A percentile compares a stretch with the other conserved stretches of the same genome.
phyloP scores from a whole-genome alignment of 306 rosid species.

The Cucumis hystrix region DNA sequence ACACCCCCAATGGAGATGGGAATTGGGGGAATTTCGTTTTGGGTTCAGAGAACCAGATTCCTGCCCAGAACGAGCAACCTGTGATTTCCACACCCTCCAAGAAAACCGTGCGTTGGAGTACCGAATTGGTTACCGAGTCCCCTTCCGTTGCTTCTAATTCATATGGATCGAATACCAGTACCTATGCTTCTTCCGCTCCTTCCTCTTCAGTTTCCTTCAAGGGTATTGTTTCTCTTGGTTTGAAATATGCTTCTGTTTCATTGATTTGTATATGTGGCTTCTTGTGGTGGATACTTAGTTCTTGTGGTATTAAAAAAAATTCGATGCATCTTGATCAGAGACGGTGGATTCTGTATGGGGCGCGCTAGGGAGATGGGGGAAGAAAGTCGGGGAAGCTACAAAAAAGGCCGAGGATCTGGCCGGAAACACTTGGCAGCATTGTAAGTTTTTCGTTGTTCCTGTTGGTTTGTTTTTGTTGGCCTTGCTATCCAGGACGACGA shows the following conservation, averaged over 20 bases:
- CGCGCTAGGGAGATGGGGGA: conserved; percentile 76
- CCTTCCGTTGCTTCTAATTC: conserved; percentile 1
- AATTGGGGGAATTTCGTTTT: conserved; percentile 13
- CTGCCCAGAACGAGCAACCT: conserved; percentile 4
- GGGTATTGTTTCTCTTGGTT: conserved; percentile 21
- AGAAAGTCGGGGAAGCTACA: conserved; percentile 58
- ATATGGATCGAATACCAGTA: conserved; percentile 15
- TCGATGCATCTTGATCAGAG: conserved; percentile 32
- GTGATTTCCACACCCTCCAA: conserved; percentile 5
- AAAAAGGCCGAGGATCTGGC: conserved; percentile 82
- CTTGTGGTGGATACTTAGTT: not conserved
- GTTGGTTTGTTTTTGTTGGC: not conserved
- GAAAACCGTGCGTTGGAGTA: conserved; percentile 82
- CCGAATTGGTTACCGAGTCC: conserved; percentile 62
- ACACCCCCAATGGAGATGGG: conserved; percentile 19
- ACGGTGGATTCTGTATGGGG: conserved; percentile 43
- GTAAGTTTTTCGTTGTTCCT: conserved; percentile 24
- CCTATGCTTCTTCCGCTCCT: conserved; percentile 14
- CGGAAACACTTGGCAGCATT: conserved; percentile 91
- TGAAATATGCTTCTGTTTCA: not conserved
- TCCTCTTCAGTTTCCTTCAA: conserved; percentile 28
- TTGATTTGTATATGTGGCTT: not conserved
- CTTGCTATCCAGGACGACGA: not conserved
- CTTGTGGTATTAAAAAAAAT: not conserved
- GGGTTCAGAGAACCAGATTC: conserved; percentile 28